These are phyloP conservation scores for Fusarium burgessii DNA, from an alignment of 2,329 filamentous ascomycete species.

Conservation along the genomic window DNA sequence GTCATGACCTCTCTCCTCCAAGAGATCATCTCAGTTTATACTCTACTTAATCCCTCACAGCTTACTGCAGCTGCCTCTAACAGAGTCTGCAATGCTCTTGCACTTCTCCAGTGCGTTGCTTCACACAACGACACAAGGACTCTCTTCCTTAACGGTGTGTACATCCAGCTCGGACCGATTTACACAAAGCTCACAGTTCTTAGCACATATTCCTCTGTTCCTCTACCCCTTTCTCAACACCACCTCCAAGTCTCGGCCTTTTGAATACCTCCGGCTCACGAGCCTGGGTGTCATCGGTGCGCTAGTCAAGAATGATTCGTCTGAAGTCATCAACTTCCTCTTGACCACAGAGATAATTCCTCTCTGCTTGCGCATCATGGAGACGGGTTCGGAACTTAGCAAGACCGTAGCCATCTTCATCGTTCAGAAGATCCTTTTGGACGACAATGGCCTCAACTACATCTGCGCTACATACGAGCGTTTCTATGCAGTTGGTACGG, in stretches of 20 bases:
- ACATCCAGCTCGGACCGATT: not conserved
- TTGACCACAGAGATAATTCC: slow-evolving; percentile 99
- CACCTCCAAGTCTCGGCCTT: slow-evolving; percentile 96
- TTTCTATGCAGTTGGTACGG: slow-evolving; percentile 97
- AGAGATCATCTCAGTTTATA: slow-evolving; percentile 99
- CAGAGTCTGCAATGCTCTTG: slow-evolving; percentile 95
- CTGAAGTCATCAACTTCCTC: slow-evolving; percentile 98
- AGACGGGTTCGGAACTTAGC: slow-evolving; percentile 96
- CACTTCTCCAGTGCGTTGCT: slow-evolving; percentile 94
- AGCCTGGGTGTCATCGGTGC: slow-evolving; percentile 97
- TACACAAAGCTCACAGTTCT: slow-evolving; percentile 25
- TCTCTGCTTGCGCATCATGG: slow-evolving; percentile 97
- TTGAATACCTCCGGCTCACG: slow-evolving; percentile 96
- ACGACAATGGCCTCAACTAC: slow-evolving; percentile 96
- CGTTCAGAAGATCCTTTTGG: slow-evolving; percentile 97
- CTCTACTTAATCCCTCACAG: slow-evolving; percentile 94
- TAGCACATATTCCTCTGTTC: slow-evolving; percentile 97
- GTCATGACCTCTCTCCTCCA: slow-evolving; percentile 98
- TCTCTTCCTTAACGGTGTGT: slow-evolving; percentile 89
- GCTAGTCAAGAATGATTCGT: slow-evolving; percentile 98
- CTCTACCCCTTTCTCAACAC: slow-evolving; percentile 99
- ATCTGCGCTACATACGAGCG: slow-evolving; percentile 99
- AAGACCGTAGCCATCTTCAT: slow-evolving; percentile 99
- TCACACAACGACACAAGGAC: slow-evolving; percentile 97
- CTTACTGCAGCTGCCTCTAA: slow-evolving; percentile 98